Conservation (phyloP, 2,329 filamentous ascomycete species). For the Aureobasidium leucospermi region DNA sequence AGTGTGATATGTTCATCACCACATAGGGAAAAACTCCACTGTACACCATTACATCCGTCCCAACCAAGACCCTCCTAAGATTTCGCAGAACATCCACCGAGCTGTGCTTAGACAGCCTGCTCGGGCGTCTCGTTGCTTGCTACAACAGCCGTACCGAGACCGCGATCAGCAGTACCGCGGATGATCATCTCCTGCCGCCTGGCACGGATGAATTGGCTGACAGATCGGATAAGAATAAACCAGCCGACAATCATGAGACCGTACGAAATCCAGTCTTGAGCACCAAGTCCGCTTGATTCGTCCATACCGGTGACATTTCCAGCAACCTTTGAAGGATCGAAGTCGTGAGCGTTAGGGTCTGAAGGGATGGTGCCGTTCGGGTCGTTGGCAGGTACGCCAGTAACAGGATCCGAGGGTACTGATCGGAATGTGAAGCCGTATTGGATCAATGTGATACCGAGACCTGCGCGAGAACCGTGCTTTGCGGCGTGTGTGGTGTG, state of each 20-base stretch:
- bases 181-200: constrained; percentile 89
- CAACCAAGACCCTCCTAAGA: not conserved
- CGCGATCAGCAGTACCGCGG: constrained; percentile 83
- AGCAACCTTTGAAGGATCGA: constrained; percentile 65
- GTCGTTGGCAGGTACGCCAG: constrained; percentile 33
- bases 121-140: constrained; percentile 77
- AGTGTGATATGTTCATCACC: constrained; percentile 9
- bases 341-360: constrained; percentile 85
- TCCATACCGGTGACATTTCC: constrained; percentile 30
- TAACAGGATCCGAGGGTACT: constrained; percentile 9
- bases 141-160: constrained; percentile 76
- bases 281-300: constrained; percentile 50
- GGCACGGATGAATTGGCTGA: constrained; percentile 82
- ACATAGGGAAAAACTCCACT: constrained; percentile 6
- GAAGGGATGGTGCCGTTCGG: constrained; percentile 49
- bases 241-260: constrained; percentile 93
- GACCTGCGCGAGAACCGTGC: constrained; percentile 87
- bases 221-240: constrained; percentile 93
- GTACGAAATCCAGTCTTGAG: constrained; percentile 85
- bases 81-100: not conserved
- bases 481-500: constrained; percentile 98
- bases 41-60: not conserved
- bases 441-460: constrained; percentile 91
- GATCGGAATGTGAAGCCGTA: constrained; percentile 87
- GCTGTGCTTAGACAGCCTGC: constrained; percentile 38